Conservation (phyloP, 2,329 filamentous ascomycete genomes). For the Aspergillus sp. region DNA sequence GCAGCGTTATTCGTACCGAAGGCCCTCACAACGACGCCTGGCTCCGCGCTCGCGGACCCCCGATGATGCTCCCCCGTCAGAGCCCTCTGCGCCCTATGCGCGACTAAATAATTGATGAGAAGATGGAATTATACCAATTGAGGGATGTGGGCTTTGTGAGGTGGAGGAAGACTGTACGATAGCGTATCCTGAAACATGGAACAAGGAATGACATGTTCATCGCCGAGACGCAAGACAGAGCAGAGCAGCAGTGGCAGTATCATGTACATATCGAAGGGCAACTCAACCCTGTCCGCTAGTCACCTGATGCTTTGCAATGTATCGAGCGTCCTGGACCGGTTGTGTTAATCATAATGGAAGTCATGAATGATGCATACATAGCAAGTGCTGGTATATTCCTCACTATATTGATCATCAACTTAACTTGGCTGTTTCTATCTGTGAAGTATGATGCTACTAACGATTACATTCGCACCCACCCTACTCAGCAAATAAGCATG, state of each 20-base stretch:
- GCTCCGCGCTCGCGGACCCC: constrained; percentile 69
- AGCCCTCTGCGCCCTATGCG: constrained; percentile 35
- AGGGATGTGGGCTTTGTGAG: constrained; percentile 4
- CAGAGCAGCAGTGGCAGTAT: constrained; percentile 9
- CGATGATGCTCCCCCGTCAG: constrained; percentile 65
- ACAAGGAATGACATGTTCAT: constrained; percentile 5
- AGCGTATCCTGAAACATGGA: constrained; percentile 19
- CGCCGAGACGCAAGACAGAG: constrained; percentile 8
- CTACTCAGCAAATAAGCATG: neutral
- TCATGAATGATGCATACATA: constrained; percentile 4
- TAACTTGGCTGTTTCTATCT: neutral
- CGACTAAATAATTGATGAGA: constrained; percentile 27
- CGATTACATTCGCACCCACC: neutral
- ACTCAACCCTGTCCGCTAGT: constrained; percentile 3
- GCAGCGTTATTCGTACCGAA: constrained; percentile 92
- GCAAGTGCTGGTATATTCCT: neutral
- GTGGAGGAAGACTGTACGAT: constrained; percentile 34
- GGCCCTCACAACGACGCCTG: constrained; percentile 77
- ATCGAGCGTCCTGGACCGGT: constrained; percentile 19
- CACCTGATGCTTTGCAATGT: constrained; percentile 15
- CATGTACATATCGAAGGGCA: constrained; percentile 22
- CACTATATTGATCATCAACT: neutral
- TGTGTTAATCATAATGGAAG: constrained; percentile 25
- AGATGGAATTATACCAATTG: neutral
- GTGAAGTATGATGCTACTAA: neutral